Evolutionary conservation across 2,329 filamentous ascomycete species (phyloP).

Genomic region (Diaporthe citriasiana): DNA sequence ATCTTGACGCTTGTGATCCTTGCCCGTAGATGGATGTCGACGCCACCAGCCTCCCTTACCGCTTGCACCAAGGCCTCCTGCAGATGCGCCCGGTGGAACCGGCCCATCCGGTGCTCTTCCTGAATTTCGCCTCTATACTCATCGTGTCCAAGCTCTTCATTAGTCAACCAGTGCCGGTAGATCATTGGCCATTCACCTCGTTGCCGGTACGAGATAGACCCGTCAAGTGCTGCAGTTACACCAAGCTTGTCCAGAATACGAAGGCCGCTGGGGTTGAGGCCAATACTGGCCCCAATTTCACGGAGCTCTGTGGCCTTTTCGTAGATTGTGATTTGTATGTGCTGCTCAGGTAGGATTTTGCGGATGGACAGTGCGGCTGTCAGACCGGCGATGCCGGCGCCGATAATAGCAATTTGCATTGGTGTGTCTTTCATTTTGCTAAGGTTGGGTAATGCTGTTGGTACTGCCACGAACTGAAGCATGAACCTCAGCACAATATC

Average conservation of each 20-base stretch:
- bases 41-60: conserved; percentile 47
- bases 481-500: background rate
- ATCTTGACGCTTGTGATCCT: conserved; percentile 39
- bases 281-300: conserved; percentile 56
- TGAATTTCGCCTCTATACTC: conserved; percentile 49
- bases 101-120: conserved; percentile 51
- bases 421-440: background rate
- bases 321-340: conserved; percentile 50
- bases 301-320: conserved; percentile 51
- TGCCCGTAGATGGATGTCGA: conserved; percentile 51
- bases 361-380: conserved; percentile 13
- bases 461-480: background rate
- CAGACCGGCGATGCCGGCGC: conserved; percentile 35
- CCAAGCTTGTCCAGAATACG: conserved; percentile 53
- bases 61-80: conserved; percentile 52
- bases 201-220: conserved; percentile 52
- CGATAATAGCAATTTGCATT: conserved; percentile 19
- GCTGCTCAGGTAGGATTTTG: conserved; percentile 39
- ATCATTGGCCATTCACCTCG: conserved; percentile 51
- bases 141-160: conserved; percentile 53
- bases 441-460: background rate
- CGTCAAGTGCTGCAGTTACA: conserved; percentile 50
- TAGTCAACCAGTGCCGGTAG: conserved; percentile 55
- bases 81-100: conserved; percentile 54
- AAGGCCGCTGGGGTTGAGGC: conserved; percentile 55